phyloP scores from a whole-genome alignment of 2,329 filamentous ascomycete species.

The Thermoascus crustaceus region DNA sequence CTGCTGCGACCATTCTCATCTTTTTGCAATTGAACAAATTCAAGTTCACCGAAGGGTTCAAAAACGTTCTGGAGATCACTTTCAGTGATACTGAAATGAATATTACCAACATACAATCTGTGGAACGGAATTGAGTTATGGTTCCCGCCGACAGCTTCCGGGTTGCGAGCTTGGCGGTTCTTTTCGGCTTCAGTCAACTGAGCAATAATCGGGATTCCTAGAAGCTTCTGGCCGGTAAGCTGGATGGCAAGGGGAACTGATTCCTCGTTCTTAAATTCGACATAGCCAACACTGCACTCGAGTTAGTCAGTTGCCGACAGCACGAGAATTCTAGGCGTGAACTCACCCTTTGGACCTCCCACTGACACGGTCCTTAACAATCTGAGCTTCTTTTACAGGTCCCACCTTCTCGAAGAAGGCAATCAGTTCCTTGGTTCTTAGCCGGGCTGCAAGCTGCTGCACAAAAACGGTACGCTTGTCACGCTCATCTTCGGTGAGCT shows the following conservation, averaged over 20 bases:
- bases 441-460: constrained; percentile 89
- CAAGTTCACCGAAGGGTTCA: constrained; percentile 92
- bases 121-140: constrained; percentile 90
- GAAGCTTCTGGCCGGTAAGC: constrained; percentile 95
- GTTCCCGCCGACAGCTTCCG: constrained; percentile 58
- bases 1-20: constrained; percentile 85
- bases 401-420: constrained; percentile 94
- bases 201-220: constrained; percentile 97
- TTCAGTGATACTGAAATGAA: constrained; percentile 98
- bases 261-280: constrained; percentile 96
- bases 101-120: constrained; percentile 96
- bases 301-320: constrained; percentile 4
- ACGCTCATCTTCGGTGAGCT: constrained; percentile 87
- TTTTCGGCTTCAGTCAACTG: constrained; percentile 99
- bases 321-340: constrained; percentile 29
- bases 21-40: constrained; percentile 95
- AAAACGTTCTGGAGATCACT: constrained; percentile 93
- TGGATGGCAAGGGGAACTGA: constrained; percentile 88
- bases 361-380: constrained; percentile 95
- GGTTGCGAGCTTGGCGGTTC: constrained; percentile 87
- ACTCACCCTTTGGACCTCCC: constrained; percentile 92
- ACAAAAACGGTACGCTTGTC: constrained; percentile 97
- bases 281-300: constrained; percentile 76
- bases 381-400: constrained; percentile 92
- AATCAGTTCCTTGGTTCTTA: constrained; percentile 86